Evolutionary conservation across 2,329 filamentous ascomycete genomes (phyloP).

Genomic region (Colletotrichum musae): DNA sequence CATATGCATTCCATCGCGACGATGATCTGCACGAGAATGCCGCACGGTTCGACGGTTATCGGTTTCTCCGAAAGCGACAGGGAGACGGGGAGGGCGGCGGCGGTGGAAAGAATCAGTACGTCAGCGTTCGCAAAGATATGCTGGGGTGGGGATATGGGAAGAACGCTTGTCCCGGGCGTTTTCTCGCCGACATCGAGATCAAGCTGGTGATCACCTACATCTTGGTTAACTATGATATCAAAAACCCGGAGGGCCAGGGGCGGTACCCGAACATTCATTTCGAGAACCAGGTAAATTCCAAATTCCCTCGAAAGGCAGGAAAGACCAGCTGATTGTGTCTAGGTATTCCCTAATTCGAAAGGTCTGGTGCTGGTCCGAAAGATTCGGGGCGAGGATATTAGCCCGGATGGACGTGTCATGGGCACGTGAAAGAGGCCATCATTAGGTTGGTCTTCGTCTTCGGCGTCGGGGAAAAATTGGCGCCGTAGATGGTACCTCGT

Average conservation of each 20-base stretch:
- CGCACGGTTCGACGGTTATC: conserved; percentile 54
- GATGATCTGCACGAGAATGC: conserved; percentile 69
- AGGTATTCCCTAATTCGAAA: not conserved
- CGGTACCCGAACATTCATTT: not conserved
- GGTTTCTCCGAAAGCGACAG: not conserved
- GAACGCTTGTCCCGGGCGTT: conserved; percentile 1
- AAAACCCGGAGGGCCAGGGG: not conserved
- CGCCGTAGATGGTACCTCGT: too few species aligned
- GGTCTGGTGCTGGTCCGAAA: too few species aligned
- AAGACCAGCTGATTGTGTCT: not conserved
- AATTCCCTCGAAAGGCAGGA: not conserved
- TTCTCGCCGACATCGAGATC: conserved; percentile 6
- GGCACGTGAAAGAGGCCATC: too few species aligned
- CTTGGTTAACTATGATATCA: not conserved
- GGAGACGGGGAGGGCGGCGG: not conserved
- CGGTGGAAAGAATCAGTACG: conserved; percentile 1
- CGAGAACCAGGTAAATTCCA: not conserved
- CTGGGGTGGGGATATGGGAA: conserved; percentile 12
- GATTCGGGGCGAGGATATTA: too few species aligned
- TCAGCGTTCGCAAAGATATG: conserved; percentile 12
- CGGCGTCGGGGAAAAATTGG: too few species aligned
- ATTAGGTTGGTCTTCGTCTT: too few species aligned
- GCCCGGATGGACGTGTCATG: too few species aligned
- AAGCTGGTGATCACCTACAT: not conserved
- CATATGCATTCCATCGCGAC: conserved; percentile 71